These are phyloP conservation scores for Dothideomycetes sp. DNA, from an alignment of 2,329 filamentous ascomycete genomes.

Conservation along the genomic window DNA sequence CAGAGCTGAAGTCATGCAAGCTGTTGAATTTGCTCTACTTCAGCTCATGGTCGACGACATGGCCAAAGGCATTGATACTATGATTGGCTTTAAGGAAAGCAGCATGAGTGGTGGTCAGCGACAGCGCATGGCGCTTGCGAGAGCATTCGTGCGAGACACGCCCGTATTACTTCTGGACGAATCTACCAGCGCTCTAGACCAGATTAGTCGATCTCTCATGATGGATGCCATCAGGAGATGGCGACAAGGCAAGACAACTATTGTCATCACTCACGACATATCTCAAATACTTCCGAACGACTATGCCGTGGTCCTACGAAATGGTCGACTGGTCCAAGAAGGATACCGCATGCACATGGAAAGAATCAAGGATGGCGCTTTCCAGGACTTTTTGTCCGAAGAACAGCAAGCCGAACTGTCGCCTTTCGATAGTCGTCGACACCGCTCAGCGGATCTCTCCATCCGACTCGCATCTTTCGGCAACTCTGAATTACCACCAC, in stretches of 20 bases:
- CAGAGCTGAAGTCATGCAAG: conserved; percentile 45
- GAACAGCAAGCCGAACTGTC: conserved; percentile 12
- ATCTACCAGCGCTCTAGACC: conserved; percentile 74
- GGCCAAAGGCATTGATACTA: conserved; percentile 60
- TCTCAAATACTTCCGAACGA: conserved; percentile 62
- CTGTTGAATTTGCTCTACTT: conserved; percentile 58
- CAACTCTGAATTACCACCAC: not conserved
- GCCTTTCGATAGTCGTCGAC: conserved; percentile 11
- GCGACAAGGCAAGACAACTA: conserved; percentile 73
- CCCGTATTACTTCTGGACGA: conserved; percentile 81
- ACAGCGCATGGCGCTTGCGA: conserved; percentile 70
- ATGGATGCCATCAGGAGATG: conserved; percentile 67
- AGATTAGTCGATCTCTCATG: conserved; percentile 54
- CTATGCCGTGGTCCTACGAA: conserved; percentile 69
- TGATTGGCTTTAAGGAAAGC: conserved; percentile 57
- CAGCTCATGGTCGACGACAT: conserved; percentile 55
- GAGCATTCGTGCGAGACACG: conserved; percentile 65
- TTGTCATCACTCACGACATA: conserved; percentile 87
- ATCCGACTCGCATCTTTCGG: not conserved
- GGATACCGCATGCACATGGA: conserved; percentile 52
- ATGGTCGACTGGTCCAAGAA: conserved; percentile 55
- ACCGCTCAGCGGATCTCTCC: not conserved
- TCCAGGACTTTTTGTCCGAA: conserved; percentile 19
- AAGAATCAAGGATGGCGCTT: conserved; percentile 17
- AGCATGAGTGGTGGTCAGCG: conserved; percentile 75